Conservation (phyloP, 495 filamentous ascomycete genomes). For the Trichocladium antarcticum region DNA sequence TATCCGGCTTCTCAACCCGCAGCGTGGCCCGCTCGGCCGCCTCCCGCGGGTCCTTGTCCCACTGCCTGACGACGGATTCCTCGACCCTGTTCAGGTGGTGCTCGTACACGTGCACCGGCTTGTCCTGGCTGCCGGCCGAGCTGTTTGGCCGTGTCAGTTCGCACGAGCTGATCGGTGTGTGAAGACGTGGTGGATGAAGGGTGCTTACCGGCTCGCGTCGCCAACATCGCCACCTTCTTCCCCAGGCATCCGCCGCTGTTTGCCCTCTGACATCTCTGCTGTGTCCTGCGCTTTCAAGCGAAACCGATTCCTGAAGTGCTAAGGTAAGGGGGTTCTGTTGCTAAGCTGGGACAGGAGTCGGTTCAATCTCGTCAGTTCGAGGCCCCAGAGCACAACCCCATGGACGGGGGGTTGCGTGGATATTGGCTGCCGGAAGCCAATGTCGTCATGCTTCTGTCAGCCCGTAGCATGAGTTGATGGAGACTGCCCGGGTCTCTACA, state of each 20-base stretch:
- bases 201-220: conserved; percentile 26
- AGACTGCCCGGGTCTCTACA: no score
- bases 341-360: no score
- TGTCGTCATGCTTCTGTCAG: conserved; percentile 1
- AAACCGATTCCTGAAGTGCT: no score
- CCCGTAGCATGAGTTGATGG: background rate
- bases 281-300: no score
- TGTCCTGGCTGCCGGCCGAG: conserved; percentile 26
- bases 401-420: background rate
- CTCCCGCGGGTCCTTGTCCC: conserved; percentile 6
- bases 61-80: conserved; percentile 11
- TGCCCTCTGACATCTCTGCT: no score
- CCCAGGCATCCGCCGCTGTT: conserved; percentile 29
- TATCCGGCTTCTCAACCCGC: background rate
- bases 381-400: no score
- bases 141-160: no score
- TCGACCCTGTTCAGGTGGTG: conserved; percentile 20
- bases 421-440: background rate
- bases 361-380: no score
- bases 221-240: conserved; percentile 32
- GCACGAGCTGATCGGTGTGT: no score
- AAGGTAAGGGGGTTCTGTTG: no score
- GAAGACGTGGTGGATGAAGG: background rate
- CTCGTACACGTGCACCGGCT: conserved; percentile 20
- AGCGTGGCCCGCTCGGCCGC: background rate